Evolutionary conservation across 2,329 filamentous ascomycete species (phyloP), one percentile per base, ranked within the genome.

Genomic region (Cercospora sp.): DNA sequence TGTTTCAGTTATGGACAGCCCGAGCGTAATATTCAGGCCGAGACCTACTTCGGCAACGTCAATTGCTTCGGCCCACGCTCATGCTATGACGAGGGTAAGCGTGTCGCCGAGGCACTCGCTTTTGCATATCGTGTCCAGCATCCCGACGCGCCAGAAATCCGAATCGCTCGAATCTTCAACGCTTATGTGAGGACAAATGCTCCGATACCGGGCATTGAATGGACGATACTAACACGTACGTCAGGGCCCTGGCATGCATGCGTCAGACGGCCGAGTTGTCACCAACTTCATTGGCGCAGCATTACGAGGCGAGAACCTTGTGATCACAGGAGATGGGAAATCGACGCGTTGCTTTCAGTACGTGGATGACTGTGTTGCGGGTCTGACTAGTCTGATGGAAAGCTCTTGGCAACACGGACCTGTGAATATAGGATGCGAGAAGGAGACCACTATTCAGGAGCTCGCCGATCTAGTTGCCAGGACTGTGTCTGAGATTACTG

Each of bases 51-150:
- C 28, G 67, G 64, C 30, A 69, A 69, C 37, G 64, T 65, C 5
- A 69, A 66, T 21, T 66, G 32, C 55, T 69, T 69, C 18, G 67
- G 67, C 5, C 64, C 64, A 8, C 43, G 67, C 18, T 49, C 63
- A 13, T 69, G 67, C 40, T 69, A 69, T 28, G 67, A 69, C 28
- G 67, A 69, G 60, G 67, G 67, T 6, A 69, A 69, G 49, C 43
- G 67, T 3, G 64, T 61, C 24, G 67, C 67, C 13, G 67, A 69
- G 53, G 63, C 67, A 13, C 45, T 69, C 4, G 64, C 62, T 5
- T 69, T 63, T 10, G 67, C 64, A 28, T 64, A 66, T 28, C 67
- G 67, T 26, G 40, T 43, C 2, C 62, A 68, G 28, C 43, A 34
- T 13, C 0, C 28, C 0, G 32, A n/a, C n/a, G 1, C 32, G 3